phyloP scores from a whole-genome alignment of 805 yeast species.

The Hanseniaspora mollemarum region DNA sequence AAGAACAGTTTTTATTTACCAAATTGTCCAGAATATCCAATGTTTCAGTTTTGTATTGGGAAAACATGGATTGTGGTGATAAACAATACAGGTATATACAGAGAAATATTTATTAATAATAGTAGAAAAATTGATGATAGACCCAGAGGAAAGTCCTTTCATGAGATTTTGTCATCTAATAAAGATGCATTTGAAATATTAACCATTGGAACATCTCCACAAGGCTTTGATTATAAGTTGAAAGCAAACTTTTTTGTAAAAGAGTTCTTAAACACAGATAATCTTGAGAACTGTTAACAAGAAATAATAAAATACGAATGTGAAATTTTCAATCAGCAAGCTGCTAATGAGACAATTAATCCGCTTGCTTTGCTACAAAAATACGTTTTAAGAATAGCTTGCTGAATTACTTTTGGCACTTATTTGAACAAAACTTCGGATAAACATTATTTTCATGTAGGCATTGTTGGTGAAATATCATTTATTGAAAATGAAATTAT shows the following conservation, averaged over 20 bases:
- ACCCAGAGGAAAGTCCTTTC: conserved; percentile 6
- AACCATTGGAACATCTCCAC: conserved; percentile 11
- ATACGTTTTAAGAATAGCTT: conserved; percentile 8
- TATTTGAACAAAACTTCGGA: conserved; percentile 1
- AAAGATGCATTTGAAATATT: neutral
- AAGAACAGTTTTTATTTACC: neutral
- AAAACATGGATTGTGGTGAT: conserved; percentile 4
- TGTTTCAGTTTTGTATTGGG: conserved; percentile 10
- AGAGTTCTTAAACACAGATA: neutral
- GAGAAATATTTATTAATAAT: conserved; percentile 6
- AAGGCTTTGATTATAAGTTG: neutral
- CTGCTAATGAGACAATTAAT: neutral
- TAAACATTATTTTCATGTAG: neutral
- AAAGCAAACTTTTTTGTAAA: neutral
- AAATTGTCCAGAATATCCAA: conserved; percentile 2
- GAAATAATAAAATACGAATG: neutral
- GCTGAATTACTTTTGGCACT: conserved; percentile 8
- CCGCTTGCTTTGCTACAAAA: conserved; percentile 2
- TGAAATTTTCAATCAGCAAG: neutral
- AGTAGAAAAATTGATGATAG: conserved; percentile 9
- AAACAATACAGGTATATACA: conserved; percentile 1
- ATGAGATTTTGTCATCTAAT: neutral
- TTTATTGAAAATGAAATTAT: conserved; percentile 11
- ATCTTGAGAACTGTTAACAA: neutral
- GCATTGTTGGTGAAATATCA: conserved; percentile 2